Evolutionary conservation across 805 yeast species (phyloP).

Genomic region (Spencermartinsiella europaea): DNA sequence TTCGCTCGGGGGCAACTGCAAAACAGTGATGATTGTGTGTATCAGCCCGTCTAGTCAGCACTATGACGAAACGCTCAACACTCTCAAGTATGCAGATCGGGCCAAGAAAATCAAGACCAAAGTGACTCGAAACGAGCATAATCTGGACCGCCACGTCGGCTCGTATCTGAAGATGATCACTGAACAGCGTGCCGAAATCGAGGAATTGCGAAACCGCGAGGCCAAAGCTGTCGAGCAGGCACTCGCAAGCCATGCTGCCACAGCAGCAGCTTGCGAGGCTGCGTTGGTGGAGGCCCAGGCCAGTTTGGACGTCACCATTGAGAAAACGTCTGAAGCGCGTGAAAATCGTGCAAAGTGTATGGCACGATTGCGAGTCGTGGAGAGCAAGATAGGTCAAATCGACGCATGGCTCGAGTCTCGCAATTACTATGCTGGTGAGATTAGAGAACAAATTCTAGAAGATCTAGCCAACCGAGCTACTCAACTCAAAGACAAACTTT

Average conservation of each 20-base stretch:
- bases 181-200: conserved; percentile 71
- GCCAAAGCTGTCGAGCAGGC: conserved; percentile 15
- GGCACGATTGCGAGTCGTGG: conserved; percentile 8
- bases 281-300: conserved; percentile 18
- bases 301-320: conserved; percentile 10
- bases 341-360: conserved; percentile 6
- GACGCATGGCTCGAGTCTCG: conserved; percentile 5
- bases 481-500: conserved; percentile 4
- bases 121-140: conserved; percentile 64
- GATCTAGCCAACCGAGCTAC: background rate
- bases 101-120: conserved; percentile 89
- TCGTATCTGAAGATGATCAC: conserved; percentile 79
- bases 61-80: conserved; percentile 89
- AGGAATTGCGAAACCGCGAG: conserved; percentile 50
- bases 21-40: conserved; percentile 94
- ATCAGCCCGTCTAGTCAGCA: conserved; percentile 81
- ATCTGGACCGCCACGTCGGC: conserved; percentile 76
- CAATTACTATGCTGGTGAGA: background rate
- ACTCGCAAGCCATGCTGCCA: conserved; percentile 8
- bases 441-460: background rate
- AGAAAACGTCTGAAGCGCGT: conserved; percentile 7
- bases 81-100: conserved; percentile 84
- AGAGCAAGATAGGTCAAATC: conserved; percentile 7
- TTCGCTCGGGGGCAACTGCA: conserved; percentile 90
- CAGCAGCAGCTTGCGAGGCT: conserved; percentile 8